phyloP scores from a whole-genome alignment of 257 asterid species.

The Nicotiana tabacum region DNA sequence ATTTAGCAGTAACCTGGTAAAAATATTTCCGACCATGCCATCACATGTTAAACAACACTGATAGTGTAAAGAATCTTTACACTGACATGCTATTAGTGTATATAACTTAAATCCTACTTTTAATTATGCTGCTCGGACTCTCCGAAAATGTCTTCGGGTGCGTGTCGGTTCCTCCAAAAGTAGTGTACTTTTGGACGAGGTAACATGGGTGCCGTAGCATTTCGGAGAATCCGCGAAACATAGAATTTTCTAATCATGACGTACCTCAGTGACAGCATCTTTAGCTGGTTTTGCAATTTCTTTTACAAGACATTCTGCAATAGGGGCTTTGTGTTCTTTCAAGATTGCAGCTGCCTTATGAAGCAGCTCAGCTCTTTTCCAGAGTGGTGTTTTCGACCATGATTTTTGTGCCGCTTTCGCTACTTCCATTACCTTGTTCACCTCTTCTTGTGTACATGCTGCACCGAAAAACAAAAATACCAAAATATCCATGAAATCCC shows the following conservation, averaged over 20 bases:
- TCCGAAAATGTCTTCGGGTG: no score
- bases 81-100: neutral
- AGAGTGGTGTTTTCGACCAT: slow-evolving; percentile 91
- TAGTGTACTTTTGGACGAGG: no score
- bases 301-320: slow-evolving; percentile 86
- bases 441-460: slow-evolving; percentile 98
- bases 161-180: no score
- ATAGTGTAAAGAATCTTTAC: neutral
- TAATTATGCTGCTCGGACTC: no score
- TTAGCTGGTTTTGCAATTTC: slow-evolving; percentile 97
- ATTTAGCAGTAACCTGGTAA: neutral
- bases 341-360: slow-evolving; percentile 96
- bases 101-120: neutral
- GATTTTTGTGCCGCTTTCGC: slow-evolving; percentile 70
- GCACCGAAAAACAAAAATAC: neutral
- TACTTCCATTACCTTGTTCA: slow-evolving; percentile 74
- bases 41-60: neutral
- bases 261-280: slow-evolving; percentile 92
- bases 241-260: neutral
- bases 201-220: no score
- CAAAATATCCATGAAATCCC: neutral
- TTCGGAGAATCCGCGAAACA: neutral
- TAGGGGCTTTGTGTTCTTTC: slow-evolving; percentile 83
- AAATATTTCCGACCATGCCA: neutral
- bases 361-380: slow-evolving; percentile 98